Conservation (phyloP, 1,284 basidiomycete genomes). For the Wallemia mellicola region DNA sequence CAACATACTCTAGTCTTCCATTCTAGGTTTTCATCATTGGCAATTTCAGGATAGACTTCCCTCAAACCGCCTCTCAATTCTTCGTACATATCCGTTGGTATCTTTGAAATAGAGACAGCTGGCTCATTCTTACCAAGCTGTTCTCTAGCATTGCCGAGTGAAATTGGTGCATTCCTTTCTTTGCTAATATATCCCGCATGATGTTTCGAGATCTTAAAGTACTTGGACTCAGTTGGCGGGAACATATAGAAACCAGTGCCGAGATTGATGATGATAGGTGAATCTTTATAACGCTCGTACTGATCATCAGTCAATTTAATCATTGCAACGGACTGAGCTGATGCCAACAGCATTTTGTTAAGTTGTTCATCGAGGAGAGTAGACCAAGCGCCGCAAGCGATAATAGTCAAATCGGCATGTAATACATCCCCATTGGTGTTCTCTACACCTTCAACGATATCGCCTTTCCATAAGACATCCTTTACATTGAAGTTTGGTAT, state of each 20-base stretch:
- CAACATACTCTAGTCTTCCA: conserved; percentile 14
- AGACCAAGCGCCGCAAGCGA: conserved; percentile 47
- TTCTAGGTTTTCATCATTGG: conserved; percentile 13
- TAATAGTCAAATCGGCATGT: conserved; percentile 26
- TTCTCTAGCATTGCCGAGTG: not conserved
- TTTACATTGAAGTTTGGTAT: not conserved
- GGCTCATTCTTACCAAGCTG: not conserved
- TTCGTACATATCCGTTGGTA: not conserved
- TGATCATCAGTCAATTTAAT: conserved; percentile 5
- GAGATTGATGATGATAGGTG: conserved; percentile 11
- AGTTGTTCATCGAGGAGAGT: conserved; percentile 11
- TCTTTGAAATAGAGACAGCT: not conserved
- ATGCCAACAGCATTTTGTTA: not conserved
- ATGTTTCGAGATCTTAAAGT: conserved; percentile 18
- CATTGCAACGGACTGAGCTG: not conserved
- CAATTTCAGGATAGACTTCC: conserved; percentile 14
- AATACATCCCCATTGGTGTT: conserved; percentile 30
- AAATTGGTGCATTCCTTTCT: not conserved
- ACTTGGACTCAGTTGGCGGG: conserved; percentile 17
- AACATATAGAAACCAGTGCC: conserved; percentile 19
- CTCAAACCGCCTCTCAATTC: conserved; percentile 4
- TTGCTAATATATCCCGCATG: not conserved
- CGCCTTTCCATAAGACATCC: not conserved
- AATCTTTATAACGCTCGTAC: conserved; percentile 2
- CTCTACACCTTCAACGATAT: not conserved